Evolutionary conservation across 345 rosid species (phyloP).

Genomic region (Excoecaria cochinchinensis): DNA sequence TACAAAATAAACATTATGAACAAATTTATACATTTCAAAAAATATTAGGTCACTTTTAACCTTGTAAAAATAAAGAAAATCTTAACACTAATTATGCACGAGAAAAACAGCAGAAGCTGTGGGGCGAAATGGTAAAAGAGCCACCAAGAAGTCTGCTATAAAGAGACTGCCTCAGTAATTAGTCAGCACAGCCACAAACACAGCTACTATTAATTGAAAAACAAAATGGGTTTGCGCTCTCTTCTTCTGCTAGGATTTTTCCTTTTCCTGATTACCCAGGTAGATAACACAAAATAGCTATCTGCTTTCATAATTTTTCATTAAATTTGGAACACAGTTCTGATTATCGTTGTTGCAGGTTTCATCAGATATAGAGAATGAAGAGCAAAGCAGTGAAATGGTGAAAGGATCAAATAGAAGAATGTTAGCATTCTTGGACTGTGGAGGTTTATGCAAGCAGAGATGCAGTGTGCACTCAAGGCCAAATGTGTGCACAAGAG

Average conservation of each 20-base stretch:
- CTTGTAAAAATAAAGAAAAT: neutral
- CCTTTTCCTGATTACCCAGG: conserved; percentile 36
- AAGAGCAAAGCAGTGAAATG: conserved; percentile 18
- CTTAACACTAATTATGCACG: too few relatives aligned
- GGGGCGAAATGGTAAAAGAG: conserved; percentile 22
- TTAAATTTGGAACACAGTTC: too few relatives aligned
- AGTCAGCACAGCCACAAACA: neutral
- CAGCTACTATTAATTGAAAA: neutral
- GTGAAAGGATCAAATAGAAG: conserved; percentile 45
- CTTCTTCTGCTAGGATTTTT: conserved; percentile 25
- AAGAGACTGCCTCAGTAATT: neutral
- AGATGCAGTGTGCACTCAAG: conserved; percentile 57
- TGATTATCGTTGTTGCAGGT: conserved; percentile 27
- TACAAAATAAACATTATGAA: too few relatives aligned
- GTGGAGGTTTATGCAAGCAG: conserved; percentile 40
- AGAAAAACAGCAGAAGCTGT: neutral
- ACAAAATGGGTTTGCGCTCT: conserved; percentile 22
- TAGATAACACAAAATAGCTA: neutral
- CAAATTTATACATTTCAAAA: too few relatives aligned
- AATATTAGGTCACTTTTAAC: neutral
- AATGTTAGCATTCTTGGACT: conserved; percentile 41
- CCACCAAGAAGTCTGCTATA: conserved; percentile 11
- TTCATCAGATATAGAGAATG: conserved; percentile 35
- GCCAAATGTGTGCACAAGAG: conserved; percentile 52
- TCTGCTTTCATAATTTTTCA: too few relatives aligned